phyloP scores from a whole-genome alignment of 768 basidiomycete species.

The Trametes elegans region DNA sequence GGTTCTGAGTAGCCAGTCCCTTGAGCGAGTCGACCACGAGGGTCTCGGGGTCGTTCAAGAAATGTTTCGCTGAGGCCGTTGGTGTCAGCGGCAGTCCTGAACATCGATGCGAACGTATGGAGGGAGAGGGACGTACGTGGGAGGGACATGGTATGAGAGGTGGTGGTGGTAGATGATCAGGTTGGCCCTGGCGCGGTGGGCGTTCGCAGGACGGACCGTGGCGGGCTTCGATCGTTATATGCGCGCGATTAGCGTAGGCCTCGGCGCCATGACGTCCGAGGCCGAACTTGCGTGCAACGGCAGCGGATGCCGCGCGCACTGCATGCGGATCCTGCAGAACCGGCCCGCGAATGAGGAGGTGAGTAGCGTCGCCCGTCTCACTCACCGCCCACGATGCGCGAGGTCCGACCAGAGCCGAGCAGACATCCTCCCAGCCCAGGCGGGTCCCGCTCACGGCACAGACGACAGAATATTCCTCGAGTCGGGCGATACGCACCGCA shows the following conservation, averaged over 20 bases:
- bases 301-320: not conserved
- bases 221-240: too few relatives aligned
- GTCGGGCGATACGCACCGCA: too few relatives aligned
- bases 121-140: not conserved
- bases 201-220: not conserved
- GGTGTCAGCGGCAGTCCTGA: not conserved
- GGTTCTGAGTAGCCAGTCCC: slow-evolving; percentile 71
- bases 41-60: slow-evolving; percentile 66
- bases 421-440: not conserved
- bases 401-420: not conserved
- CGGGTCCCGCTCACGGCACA: not conserved
- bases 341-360: too few relatives aligned
- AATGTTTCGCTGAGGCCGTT: slow-evolving; percentile 58
- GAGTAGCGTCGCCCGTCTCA: not conserved
- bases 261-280: not conserved
- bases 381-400: too few relatives aligned
- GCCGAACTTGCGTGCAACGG: not conserved
- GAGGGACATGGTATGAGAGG: slow-evolving; percentile 1
- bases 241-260: too few relatives aligned
- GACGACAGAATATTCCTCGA: too few relatives aligned
- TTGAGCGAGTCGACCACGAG: slow-evolving; percentile 78
- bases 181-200: too few relatives aligned
- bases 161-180: not conserved
- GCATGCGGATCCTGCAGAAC: too few relatives aligned
- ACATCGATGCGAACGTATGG: not conserved